Conservation (phyloP, 495 filamentous ascomycete species). For the Penicillium fimorum region DNA sequence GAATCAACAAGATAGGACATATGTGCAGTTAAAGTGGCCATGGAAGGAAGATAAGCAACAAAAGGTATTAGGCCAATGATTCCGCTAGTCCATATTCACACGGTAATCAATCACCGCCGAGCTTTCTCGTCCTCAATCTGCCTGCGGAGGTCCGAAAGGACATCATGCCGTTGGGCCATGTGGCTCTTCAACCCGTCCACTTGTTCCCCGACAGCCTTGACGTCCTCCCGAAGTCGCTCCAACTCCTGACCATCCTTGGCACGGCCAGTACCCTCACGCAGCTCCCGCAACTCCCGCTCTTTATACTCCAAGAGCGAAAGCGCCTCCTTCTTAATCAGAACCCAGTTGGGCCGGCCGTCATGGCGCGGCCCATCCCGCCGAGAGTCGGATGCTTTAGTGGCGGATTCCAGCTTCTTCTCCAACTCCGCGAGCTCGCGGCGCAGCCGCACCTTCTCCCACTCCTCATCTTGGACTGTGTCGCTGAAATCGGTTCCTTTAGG, state of each 20-base stretch:
- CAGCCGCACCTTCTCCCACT: conserved; percentile 96
- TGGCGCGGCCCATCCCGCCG: conserved; percentile 57
- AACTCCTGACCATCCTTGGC: conserved; percentile 44
- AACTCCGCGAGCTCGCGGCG: conserved; percentile 88
- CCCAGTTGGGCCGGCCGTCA: conserved; percentile 52
- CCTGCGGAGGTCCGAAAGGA: conserved; percentile 43
- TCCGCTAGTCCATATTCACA: neutral
- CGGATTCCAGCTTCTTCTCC: conserved; percentile 75
- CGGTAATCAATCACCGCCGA: conserved; percentile 29
- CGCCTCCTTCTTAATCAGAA: conserved; percentile 88
- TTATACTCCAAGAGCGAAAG: conserved; percentile 74
- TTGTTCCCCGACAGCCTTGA: conserved; percentile 51
- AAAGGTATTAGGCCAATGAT: conserved; percentile 1
- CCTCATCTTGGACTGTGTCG: conserved; percentile 70
- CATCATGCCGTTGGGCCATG: conserved; percentile 42
- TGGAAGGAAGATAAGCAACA: conserved; percentile 6
- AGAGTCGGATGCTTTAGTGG: conserved; percentile 64
- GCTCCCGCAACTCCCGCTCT: conserved; percentile 49
- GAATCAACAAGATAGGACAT: conserved; percentile 15
- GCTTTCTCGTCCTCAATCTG: conserved; percentile 49
- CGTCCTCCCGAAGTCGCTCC: conserved; percentile 43
- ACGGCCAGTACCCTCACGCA: conserved; percentile 44
- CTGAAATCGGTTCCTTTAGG: conserved; percentile 84
- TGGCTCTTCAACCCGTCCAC: conserved; percentile 54
- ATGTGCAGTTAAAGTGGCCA: conserved; percentile 17